These are phyloP conservation scores for Penicillium turbatum DNA, from an alignment of 495 filamentous ascomycete species.

Conservation along the genomic window DNA sequence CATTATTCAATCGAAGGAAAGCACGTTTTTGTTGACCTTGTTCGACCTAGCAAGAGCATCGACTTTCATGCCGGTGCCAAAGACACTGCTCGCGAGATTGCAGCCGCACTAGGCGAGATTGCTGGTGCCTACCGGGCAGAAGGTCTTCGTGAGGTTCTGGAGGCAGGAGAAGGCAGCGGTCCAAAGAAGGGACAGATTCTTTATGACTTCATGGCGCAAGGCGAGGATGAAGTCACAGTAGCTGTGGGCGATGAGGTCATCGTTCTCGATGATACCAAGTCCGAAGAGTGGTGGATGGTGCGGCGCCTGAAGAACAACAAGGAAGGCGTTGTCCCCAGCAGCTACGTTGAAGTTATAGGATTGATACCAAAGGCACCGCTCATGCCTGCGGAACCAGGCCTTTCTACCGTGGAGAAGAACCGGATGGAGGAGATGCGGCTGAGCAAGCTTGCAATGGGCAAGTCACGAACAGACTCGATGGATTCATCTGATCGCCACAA, in stretches of 20 bases:
- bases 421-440: constrained; percentile 75
- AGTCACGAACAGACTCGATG: constrained; percentile 52
- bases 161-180: constrained; percentile 61
- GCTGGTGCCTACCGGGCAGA: constrained; percentile 78
- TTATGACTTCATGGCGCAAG: constrained; percentile 95
- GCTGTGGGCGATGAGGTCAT: constrained; percentile 85
- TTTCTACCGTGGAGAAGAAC: constrained; percentile 77
- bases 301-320: constrained; percentile 82
- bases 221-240: constrained; percentile 94
- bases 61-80: constrained; percentile 98
- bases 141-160: constrained; percentile 81
- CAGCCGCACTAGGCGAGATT: constrained; percentile 80
- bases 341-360: constrained; percentile 84
- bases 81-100: constrained; percentile 92
- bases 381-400: constrained; percentile 58
- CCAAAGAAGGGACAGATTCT: constrained; percentile 81
- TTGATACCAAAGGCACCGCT: constrained; percentile 45
- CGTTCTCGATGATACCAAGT: constrained; percentile 82
- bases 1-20: constrained; percentile 98
- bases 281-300: constrained; percentile 98
- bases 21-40: constrained; percentile 92
- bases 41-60: constrained; percentile 83
- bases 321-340: constrained; percentile 97
- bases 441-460: constrained; percentile 67
- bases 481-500: constrained; percentile 66